Conservation (phyloP, 495 filamentous ascomycete species). For the Podospora appendiculata region DNA sequence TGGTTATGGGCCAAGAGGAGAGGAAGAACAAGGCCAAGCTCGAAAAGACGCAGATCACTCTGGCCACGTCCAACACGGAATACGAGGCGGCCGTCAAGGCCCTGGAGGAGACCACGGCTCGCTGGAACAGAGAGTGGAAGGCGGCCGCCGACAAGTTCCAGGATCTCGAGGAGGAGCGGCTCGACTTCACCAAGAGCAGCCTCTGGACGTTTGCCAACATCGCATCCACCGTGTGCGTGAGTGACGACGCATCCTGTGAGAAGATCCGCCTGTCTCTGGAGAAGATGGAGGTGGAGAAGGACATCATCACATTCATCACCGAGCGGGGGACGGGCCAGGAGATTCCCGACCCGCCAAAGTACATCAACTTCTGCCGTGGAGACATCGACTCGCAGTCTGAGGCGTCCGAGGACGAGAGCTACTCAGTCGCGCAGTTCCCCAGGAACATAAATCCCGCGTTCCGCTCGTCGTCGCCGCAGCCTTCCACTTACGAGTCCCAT, state of each 20-base stretch:
- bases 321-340: constrained; percentile 87
- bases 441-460: constrained; percentile 92
- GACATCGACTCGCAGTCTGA: constrained; percentile 80
- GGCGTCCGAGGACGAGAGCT: constrained; percentile 73
- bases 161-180: constrained; percentile 93
- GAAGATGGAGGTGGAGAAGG: constrained; percentile 92
- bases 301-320: constrained; percentile 84
- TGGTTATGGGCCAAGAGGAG: constrained; percentile 99
- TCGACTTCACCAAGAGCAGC: constrained; percentile 96
- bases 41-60: constrained; percentile 95
- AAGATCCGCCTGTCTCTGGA: constrained; percentile 93
- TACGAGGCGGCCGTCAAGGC: constrained; percentile 89
- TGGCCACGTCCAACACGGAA: constrained; percentile 82
- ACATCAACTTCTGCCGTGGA: constrained; percentile 96
- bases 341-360: constrained; percentile 94
- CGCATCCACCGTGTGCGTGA: constrained; percentile 96
- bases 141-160: constrained; percentile 98
- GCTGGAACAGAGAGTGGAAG: constrained; percentile 99
- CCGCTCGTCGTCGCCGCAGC: constrained; percentile 76
- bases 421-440: constrained; percentile 92
- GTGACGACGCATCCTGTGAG: constrained; percentile 95
- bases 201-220: constrained; percentile 98
- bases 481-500: constrained; percentile 80
- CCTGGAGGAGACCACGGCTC: constrained; percentile 89
- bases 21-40: constrained; percentile 98